Percentiles rank a stretch among this genome's conserved stretches.
These are phyloP conservation scores for Ogataea dorogensis DNA, from an alignment of 805 yeast genomes.

Conservation along the genomic window DNA sequence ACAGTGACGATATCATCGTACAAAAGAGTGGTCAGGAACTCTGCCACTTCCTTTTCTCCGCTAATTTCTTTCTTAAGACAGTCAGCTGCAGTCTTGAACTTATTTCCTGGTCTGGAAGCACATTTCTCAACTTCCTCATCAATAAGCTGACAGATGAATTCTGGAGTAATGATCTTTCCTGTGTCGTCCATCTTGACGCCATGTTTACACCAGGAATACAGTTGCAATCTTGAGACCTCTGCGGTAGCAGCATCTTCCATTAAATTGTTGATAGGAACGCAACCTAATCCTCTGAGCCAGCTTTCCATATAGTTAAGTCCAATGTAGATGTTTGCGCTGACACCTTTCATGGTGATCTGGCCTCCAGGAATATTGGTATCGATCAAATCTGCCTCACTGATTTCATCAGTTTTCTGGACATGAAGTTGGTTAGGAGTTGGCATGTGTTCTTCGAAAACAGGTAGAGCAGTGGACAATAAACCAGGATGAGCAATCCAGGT, in stretches of 20 bases:
- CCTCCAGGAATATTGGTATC: conserved; percentile 64
- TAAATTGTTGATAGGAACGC: conserved; percentile 80
- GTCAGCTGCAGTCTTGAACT: conserved; percentile 65
- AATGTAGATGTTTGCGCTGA: conserved; percentile 67
- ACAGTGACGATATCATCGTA: conserved; percentile 68
- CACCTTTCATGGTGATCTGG: conserved; percentile 66
- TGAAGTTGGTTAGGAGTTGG: conserved; percentile 77
- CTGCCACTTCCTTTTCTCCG: conserved; percentile 65
- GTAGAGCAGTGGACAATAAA: conserved; percentile 67
- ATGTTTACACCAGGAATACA: conserved; percentile 82
- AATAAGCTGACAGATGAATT: conserved; percentile 54
- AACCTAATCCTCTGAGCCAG: conserved; percentile 80
- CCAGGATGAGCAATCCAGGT: conserved; percentile 92
- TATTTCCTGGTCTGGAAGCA: conserved; percentile 56
- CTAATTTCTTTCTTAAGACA: conserved; percentile 71
- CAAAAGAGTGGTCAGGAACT: conserved; percentile 72
- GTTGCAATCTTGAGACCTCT: conserved; percentile 79
- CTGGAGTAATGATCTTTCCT: conserved; percentile 57
- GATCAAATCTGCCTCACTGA: conserved; percentile 57
- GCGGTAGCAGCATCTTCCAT: conserved; percentile 94
- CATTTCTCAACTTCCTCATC: conserved; percentile 60
- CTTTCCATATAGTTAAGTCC: conserved; percentile 83
- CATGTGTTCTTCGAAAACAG: conserved; percentile 72
- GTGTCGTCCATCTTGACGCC: conserved; percentile 58
- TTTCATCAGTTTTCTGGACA: conserved; percentile 42